A percentile compares a stretch with the other conserved stretches of the same genome.
Conservation (phyloP, 257 asterid genomes). For the Scutellaria baicalensis region DNA sequence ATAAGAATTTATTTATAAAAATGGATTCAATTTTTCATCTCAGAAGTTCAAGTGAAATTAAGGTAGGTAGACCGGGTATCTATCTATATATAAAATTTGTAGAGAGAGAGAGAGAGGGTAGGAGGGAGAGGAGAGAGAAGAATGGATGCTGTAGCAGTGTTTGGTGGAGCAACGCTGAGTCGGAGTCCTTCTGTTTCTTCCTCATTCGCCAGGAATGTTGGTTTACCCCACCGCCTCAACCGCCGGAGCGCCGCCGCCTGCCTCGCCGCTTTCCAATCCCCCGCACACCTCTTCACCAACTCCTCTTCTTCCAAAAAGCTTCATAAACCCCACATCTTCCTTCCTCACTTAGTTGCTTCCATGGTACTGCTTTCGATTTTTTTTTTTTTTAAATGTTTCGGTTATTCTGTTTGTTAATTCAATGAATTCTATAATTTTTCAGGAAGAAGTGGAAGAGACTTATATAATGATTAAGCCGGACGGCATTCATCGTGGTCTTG, state of each 20-base stretch:
- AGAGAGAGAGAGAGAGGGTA: not conserved
- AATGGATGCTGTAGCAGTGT: constrained; percentile 50
- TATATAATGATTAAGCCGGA: constrained; percentile 95
- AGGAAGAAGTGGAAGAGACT: constrained; percentile 69
- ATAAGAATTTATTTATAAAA: too few species aligned
- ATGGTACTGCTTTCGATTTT: constrained; percentile 28
- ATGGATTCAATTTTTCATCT: too few species aligned
- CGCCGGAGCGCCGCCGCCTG: constrained; percentile 27
- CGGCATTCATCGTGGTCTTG: constrained; percentile 96
- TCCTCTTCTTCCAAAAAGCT: constrained; percentile 22
- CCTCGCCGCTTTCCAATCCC: constrained; percentile 53
- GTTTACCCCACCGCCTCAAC: constrained; percentile 22
- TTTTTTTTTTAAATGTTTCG: not conserved
- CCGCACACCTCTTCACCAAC: constrained; percentile 37
- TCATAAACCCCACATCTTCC: constrained; percentile 48
- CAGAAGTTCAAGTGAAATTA: too few species aligned
- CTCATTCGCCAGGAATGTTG: constrained; percentile 19
- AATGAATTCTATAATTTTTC: not conserved
- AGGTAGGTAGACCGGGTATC: too few species aligned
- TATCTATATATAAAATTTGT: not conserved
- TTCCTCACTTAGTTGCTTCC: constrained; percentile 78
- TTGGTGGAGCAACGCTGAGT: constrained; percentile 33
- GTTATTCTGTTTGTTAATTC: not conserved
- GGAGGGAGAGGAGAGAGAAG: not conserved
- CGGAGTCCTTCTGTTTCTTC: constrained; percentile 24